Percentiles rank a stretch among this genome's conserved stretches.
Evolutionary conservation across 2,329 filamentous ascomycete species (phyloP).

Genomic region (Thelonectria blattea): DNA sequence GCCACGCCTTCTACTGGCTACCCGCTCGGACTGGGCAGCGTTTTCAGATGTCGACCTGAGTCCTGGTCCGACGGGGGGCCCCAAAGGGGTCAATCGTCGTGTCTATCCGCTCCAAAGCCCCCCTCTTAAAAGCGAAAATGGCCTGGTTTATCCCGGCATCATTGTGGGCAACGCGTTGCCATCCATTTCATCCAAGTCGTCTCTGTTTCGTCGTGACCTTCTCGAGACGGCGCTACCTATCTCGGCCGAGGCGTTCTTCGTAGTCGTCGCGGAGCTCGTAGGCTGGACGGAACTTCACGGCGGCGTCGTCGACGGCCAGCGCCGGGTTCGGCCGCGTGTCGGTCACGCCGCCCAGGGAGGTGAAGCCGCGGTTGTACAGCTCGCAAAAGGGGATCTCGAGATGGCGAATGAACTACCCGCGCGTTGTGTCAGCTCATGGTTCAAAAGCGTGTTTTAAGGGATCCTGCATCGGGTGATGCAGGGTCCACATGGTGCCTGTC

Average conservation of each 20-base stretch:
- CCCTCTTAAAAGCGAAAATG: background rate
- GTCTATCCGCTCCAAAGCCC: background rate
- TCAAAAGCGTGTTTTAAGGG: background rate
- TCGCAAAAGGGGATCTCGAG: constrained; percentile 82
- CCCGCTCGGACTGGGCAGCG: background rate
- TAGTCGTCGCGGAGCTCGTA: constrained; percentile 78
- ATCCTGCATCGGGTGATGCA: constrained; percentile 1
- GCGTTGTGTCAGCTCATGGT: background rate
- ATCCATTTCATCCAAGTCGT: background rate
- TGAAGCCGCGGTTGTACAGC: constrained; percentile 89
- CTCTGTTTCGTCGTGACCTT: background rate
- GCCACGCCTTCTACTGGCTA: constrained; percentile 10
- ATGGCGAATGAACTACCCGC: constrained; percentile 74
- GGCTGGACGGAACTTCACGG: constrained; percentile 67
- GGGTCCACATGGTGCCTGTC: background rate
- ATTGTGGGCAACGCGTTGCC: background rate
- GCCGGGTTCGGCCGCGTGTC: constrained; percentile 91
- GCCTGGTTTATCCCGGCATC: background rate
- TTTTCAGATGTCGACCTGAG: background rate
- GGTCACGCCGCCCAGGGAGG: constrained; percentile 85
- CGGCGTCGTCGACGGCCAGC: constrained; percentile 53
- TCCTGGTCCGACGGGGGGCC: background rate
- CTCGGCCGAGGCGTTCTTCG: constrained; percentile 79
- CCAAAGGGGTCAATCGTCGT: background rate
- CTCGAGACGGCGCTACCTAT: constrained; percentile 41